Evolutionary conservation across 495 filamentous ascomycete species (phyloP).

Genomic region (Penicillium mononematosum): DNA sequence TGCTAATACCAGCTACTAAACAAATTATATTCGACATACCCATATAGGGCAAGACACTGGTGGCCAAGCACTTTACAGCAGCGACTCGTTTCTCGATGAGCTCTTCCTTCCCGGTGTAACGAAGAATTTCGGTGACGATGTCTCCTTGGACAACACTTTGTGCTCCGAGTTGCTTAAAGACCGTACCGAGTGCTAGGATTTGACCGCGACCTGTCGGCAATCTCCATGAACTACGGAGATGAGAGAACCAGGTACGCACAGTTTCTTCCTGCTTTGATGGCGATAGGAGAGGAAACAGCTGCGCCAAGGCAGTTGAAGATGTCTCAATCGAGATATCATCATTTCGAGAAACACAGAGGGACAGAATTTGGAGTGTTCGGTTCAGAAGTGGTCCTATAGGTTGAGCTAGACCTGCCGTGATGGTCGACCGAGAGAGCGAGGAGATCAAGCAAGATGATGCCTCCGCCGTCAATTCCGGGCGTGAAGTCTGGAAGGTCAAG

Average conservation of each 20-base stretch:
- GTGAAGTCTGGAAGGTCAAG: conserved; percentile 50
- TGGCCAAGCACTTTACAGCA: conserved; percentile 59
- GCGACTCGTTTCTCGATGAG: conserved; percentile 58
- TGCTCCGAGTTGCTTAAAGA: conserved; percentile 35
- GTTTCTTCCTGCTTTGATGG: conserved; percentile 32
- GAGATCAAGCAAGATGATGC: conserved; percentile 57
- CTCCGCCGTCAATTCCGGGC: conserved; percentile 69
- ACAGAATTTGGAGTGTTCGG: conserved; percentile 39
- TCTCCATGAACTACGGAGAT: conserved; percentile 39
- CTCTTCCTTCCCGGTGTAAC: conserved; percentile 42
- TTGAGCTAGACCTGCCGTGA: conserved; percentile 4
- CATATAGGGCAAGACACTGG: conserved; percentile 46
- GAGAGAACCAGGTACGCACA: conserved; percentile 38
- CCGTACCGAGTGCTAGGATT: conserved; percentile 43
- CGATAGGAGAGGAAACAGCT: conserved; percentile 43
- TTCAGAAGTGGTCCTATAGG: conserved; percentile 34
- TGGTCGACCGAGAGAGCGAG: conserved; percentile 31
- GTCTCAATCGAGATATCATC: conserved; percentile 50
- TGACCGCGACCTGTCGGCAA: conserved; percentile 45
- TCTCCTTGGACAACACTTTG: conserved; percentile 21
- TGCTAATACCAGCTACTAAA: not conserved
- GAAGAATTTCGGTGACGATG: conserved; percentile 38
- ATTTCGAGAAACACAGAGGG: conserved; percentile 43
- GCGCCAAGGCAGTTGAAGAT: conserved; percentile 45
- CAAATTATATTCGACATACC: conserved; percentile 24